A percentile compares a stretch with the other conserved stretches of the same genome.
Evolutionary conservation across 2,329 filamentous ascomycete species (phyloP).

Genomic region (Verticillium isaacii): DNA sequence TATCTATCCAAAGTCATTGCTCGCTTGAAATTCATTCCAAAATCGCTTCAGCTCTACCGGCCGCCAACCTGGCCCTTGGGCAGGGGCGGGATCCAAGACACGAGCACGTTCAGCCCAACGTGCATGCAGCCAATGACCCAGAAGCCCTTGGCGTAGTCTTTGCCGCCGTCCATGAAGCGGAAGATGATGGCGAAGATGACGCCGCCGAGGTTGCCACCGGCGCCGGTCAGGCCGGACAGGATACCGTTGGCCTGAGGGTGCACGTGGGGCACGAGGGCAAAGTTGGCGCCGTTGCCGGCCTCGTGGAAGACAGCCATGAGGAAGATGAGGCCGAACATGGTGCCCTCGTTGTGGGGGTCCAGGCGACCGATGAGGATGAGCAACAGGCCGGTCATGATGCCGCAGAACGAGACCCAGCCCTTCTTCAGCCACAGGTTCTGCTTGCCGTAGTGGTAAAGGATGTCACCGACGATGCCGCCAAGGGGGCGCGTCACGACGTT

Average conservation of each 20-base stretch:
- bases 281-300: slow-evolving; percentile 81
- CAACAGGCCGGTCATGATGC: slow-evolving; percentile 54
- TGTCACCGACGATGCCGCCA: slow-evolving; percentile 54
- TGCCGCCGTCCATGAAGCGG: slow-evolving; percentile 61
- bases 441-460: slow-evolving; percentile 36
- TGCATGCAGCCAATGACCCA: slow-evolving; percentile 80
- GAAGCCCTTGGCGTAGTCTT: slow-evolving; percentile 63
- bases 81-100: slow-evolving; percentile 52
- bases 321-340: slow-evolving; percentile 73
- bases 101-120: slow-evolving; percentile 62
- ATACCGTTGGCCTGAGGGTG: slow-evolving; percentile 76
- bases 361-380: slow-evolving; percentile 58
- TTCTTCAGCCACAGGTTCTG: slow-evolving; percentile 39
- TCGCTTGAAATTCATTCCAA: not conserved
- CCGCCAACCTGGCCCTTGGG: slow-evolving; percentile 49
- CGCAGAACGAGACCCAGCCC: slow-evolving; percentile 59
- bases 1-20: not conserved
- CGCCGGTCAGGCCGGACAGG: slow-evolving; percentile 74
- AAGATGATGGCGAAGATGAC: slow-evolving; percentile 82
- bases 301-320: slow-evolving; percentile 79
- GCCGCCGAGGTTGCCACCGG: slow-evolving; percentile 78
- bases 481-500: slow-evolving; percentile 64
- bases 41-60: slow-evolving; percentile 17
- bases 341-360: slow-evolving; percentile 55
- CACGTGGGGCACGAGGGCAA: slow-evolving; percentile 81